A percentile compares a stretch with the other conserved stretches of the same genome.
Conservation (phyloP, 768 basidiomycete genomes). For the Clitopilus passeckerianus region DNA sequence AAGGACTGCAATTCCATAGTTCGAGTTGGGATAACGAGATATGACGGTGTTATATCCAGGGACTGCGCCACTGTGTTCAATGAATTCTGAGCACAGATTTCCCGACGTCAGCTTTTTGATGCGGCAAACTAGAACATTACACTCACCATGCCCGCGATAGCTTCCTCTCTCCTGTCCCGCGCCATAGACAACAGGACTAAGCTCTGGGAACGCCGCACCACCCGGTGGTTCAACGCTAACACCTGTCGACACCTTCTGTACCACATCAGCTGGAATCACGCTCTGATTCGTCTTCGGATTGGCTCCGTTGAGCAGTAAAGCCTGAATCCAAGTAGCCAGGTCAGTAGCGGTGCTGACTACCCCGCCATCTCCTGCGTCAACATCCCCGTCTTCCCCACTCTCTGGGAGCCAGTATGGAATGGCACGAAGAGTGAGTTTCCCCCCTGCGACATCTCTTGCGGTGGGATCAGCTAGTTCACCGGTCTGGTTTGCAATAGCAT, state of each 20-base stretch:
- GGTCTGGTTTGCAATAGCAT: conserved; percentile 15
- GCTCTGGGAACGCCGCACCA: conserved; percentile 13
- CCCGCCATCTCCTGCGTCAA: conserved; percentile 20
- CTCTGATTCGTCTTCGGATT: conserved; percentile 15
- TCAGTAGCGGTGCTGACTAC: conserved; percentile 21
- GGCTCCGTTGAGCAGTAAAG: conserved; percentile 18
- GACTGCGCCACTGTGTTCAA: conserved; percentile 16
- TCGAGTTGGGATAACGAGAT: conserved; percentile 7
- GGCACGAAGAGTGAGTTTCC: conserved; percentile 12
- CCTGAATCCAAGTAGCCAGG: conserved; percentile 24
- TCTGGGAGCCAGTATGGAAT: conserved; percentile 14
- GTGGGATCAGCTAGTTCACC: conserved; percentile 20
- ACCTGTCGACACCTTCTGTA: conserved; percentile 17
- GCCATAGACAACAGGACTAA: conserved; percentile 20
- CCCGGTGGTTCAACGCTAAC: conserved; percentile 10
- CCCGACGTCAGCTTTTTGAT: too few species aligned
- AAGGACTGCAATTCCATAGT: conserved; percentile 8
- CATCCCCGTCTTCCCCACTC: conserved; percentile 17
- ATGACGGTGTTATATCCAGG: conserved; percentile 17
- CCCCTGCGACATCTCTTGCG: conserved; percentile 12
- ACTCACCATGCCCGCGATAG: conserved; percentile 24
- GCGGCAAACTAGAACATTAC: too few species aligned
- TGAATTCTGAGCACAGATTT: conserved; percentile 1
- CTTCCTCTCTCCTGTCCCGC: conserved; percentile 17
- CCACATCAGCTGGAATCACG: conserved; percentile 18